Conservation (phyloP, 768 basidiomycete genomes). For the Amanita thiersii region DNA sequence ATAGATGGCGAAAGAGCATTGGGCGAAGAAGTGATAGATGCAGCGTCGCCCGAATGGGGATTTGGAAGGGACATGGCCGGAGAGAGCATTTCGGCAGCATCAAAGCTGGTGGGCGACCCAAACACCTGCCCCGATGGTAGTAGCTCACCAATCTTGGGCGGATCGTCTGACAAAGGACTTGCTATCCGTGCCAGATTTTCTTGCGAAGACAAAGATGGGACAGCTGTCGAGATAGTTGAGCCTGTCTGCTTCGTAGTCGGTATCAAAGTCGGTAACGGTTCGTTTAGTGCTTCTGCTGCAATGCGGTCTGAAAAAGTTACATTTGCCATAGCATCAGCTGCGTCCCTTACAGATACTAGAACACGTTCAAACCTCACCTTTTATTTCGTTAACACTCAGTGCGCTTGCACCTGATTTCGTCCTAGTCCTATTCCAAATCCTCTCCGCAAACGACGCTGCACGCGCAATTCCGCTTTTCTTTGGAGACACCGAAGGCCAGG, state of each 20-base stretch:
- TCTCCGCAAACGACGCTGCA: constrained; percentile 54
- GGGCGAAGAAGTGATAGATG: constrained; percentile 6
- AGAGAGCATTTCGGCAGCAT: constrained; percentile 9
- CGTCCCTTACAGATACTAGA: no score
- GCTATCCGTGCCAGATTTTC: not conserved
- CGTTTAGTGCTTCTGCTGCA: not conserved
- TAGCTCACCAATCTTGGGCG: constrained; percentile 1
- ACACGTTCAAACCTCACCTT: constrained; percentile 36
- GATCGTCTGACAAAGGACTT: not conserved
- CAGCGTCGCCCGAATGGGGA: constrained; percentile 9
- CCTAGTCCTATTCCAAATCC: constrained; percentile 45
- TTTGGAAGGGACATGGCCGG: constrained; percentile 11
- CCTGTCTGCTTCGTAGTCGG: not conserved
- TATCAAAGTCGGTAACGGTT: not conserved
- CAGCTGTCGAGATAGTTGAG: not conserved
- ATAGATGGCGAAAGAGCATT: not conserved
- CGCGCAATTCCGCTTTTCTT: constrained; percentile 43
- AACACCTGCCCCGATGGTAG: constrained; percentile 3
- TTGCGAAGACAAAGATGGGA: not conserved
- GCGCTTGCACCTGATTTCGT: constrained; percentile 46
- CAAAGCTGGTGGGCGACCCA: not conserved
- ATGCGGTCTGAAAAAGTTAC: constrained; percentile 5
- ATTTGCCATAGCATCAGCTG: not conserved
- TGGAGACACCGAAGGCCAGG: constrained; percentile 42
- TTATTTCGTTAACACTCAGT: constrained; percentile 26